Percentiles rank a stretch among this genome's conserved stretches.
phyloP scores from a whole-genome alignment of 148 eudicot genomes.

The Talinum fruticosum region DNA sequence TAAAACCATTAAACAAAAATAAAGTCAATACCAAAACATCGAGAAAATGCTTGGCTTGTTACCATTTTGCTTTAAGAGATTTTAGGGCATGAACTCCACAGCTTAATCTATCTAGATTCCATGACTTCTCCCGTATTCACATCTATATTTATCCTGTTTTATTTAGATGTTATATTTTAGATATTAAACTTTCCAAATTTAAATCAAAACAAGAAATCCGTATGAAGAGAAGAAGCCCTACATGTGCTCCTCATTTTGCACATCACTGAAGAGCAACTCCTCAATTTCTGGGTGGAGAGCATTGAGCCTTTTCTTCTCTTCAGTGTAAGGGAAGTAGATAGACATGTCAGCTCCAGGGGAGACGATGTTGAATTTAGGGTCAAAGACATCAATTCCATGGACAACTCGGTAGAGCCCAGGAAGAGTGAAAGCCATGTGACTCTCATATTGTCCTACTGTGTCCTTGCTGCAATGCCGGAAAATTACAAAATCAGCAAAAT shows the following conservation, averaged over 20 bases:
- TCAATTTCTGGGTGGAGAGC: conserved; percentile 82
- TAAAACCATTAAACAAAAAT: not conserved
- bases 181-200: not conserved
- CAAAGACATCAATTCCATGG: conserved; percentile 91
- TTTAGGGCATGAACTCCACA: too few species aligned
- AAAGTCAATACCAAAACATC: not conserved
- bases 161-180: too few species aligned
- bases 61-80: too few species aligned
- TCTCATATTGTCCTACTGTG: conserved; percentile 95
- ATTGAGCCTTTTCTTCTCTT: conserved; percentile 72
- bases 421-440: conserved; percentile 82
- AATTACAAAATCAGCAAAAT: conserved; percentile 7
- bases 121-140: too few species aligned
- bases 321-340: conserved; percentile 78
- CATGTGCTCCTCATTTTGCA: conserved; percentile 84
- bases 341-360: conserved; percentile 93
- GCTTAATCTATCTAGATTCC: too few species aligned
- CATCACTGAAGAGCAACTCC: conserved; percentile 74
- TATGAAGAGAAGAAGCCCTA: conserved; percentile 24
- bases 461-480: conserved; percentile 62
- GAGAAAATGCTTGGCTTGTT: too few species aligned
- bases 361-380: conserved; percentile 96
- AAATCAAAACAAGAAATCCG: not conserved
- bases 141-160: too few species aligned
- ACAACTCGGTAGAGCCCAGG: conserved; percentile 97